A percentile compares a stretch with the other conserved stretches of the same genome.
Conservation (phyloP, 768 basidiomycete genomes). For the Lentinula guzmanii region DNA sequence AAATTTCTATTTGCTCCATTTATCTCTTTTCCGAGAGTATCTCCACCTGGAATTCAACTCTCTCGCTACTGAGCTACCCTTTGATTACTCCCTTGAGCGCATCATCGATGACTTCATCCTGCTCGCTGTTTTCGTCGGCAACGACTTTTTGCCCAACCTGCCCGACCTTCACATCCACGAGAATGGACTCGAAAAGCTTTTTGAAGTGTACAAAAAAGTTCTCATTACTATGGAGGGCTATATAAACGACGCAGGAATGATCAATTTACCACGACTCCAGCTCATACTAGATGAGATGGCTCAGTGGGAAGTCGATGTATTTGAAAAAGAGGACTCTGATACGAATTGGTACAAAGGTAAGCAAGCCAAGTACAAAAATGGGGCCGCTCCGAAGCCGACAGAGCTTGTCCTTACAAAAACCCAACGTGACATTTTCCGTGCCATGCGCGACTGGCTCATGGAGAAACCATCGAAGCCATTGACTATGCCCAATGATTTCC, state of each 20-base stretch:
- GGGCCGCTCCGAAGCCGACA: slow-evolving; percentile 42
- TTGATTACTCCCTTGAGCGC: slow-evolving; percentile 85
- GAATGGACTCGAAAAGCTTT: slow-evolving; percentile 88
- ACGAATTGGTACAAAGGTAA: slow-evolving; percentile 93
- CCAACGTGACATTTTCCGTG: slow-evolving; percentile 75
- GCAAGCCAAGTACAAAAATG: slow-evolving; percentile 63
- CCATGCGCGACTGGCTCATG: slow-evolving; percentile 72
- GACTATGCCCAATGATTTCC: slow-evolving; percentile 71
- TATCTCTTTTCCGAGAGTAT: slow-evolving; percentile 94
- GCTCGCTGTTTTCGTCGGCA: slow-evolving; percentile 94
- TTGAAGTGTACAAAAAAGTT: slow-evolving; percentile 93
- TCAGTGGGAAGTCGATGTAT: slow-evolving; percentile 82
- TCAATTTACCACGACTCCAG: slow-evolving; percentile 77
- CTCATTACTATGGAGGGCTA: slow-evolving; percentile 86
- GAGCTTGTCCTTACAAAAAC: slow-evolving; percentile 55
- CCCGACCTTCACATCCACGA: slow-evolving; percentile 98
- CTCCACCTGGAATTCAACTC: slow-evolving; percentile 91
- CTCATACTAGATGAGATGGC: slow-evolving; percentile 85
- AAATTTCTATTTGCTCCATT: slow-evolving; percentile 92
- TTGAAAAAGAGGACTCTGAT: slow-evolving; percentile 89
- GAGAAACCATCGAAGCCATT: slow-evolving; percentile 38
- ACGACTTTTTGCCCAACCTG: slow-evolving; percentile 94
- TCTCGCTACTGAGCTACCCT: slow-evolving; percentile 60
- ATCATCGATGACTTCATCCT: slow-evolving; percentile 98
- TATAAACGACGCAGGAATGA: slow-evolving; percentile 83